Evolutionary conservation across 2,329 filamentous ascomycete species (phyloP), one percentile per base, ranked within the genome.

Genomic region (Neopestalotiopsis sp.): DNA sequence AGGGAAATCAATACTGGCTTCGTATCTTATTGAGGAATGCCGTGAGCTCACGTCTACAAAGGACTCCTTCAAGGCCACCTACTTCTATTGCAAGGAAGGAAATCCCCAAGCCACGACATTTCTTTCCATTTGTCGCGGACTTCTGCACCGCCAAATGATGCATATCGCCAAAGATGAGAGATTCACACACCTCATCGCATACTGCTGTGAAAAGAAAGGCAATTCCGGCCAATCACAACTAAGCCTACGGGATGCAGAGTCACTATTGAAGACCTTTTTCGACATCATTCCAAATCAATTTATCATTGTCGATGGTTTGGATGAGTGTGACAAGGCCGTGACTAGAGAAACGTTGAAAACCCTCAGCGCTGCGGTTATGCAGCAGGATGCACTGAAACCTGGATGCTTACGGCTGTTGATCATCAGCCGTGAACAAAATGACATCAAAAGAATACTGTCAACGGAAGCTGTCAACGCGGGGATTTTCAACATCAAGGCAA

Each of bases 261-360:
- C 40, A 5, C 61, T 69, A 4, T 42, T 69, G 3, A 57, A 66
- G n/a, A 4, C 20, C 7, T 58, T 66, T 42, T 68, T 67, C 10
- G 68, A 69, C 14, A n/a, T 14, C 17, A 57, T 62, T 12, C 10
- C 28, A 1, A 1, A 73, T 68, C 45, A 79, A 12, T 83, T 80
- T 70, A 75, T 84, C 42, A 70, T 85, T 6, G 74, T 85, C n/a
- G 83, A 85, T 70, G 83, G 83, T 0, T 69, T 85, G 17, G 83
- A 85, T 63, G 82, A 84, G 68, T 82, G 81, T 65, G 69, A 76
- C 1, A n/a, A 63, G 4, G 32, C 65, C 0, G 77, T 83, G 13
- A 69, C 75, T 9, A 74, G 72, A 30, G 34, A 67, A 24, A 62
- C 56, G 10, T 17, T 67, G 10, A n/a, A n/a, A 13, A 7, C 40